Percentiles rank a stretch among this genome's conserved stretches.
These are phyloP conservation scores for Calonectria montana DNA, from an alignment of 2,329 filamentous ascomycete genomes.

Conservation along the genomic window DNA sequence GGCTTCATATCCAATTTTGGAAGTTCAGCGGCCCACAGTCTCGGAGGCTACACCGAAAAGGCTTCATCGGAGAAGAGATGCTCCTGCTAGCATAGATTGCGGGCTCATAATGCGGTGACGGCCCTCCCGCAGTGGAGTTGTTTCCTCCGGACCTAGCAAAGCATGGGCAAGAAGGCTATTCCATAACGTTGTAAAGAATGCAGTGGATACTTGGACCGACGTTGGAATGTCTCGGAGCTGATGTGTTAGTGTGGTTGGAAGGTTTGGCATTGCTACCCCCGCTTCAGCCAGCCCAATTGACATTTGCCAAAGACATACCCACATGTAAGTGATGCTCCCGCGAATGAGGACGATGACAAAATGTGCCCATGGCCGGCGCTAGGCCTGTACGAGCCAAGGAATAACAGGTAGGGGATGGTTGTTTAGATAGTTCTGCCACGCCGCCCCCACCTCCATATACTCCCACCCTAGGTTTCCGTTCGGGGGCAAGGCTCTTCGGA, in stretches of 20 bases:
- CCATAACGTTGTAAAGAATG: conserved; percentile 29
- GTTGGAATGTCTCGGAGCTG: conserved; percentile 32
- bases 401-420: conserved; percentile 4
- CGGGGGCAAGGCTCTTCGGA: neutral
- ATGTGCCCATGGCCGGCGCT: neutral
- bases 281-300: conserved; percentile 19
- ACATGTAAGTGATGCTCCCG: conserved; percentile 4
- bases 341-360: conserved; percentile 1
- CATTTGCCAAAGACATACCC: neutral
- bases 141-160: conserved; percentile 7
- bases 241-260: conserved; percentile 16
- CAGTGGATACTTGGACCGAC: conserved; percentile 21
- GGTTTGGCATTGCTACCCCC: conserved; percentile 23
- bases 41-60: neutral
- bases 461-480: neutral
- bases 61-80: neutral
- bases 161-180: conserved; percentile 23
- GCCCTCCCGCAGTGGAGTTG: neutral
- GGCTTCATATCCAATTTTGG: neutral
- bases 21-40: neutral
- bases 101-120: neutral
- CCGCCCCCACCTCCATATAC: neutral
- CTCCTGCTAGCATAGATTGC: neutral
- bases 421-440: conserved; percentile 11
- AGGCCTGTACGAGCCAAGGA: conserved; percentile 2